Percentiles rank a stretch among this genome's conserved stretches.
These are phyloP conservation scores for Leccinum subrobustum DNA, from an alignment of 1,284 basidiomycete genomes.

Conservation along the genomic window DNA sequence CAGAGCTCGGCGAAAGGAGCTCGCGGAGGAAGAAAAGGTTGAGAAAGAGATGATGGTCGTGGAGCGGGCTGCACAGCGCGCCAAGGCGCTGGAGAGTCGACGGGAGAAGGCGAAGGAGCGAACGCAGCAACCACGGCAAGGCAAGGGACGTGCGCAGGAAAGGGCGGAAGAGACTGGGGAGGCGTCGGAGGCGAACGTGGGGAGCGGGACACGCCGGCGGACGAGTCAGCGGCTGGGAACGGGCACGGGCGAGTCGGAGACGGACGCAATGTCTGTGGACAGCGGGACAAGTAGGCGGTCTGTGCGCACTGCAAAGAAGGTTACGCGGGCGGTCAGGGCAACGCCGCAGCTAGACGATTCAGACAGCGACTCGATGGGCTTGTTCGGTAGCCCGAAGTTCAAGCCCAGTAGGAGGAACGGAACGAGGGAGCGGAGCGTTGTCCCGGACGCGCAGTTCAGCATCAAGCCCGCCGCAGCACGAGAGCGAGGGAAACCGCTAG, in stretches of 20 bases:
- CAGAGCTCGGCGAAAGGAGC: conserved; percentile 53
- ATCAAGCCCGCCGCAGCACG: neutral
- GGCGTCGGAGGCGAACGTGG: conserved; percentile 11
- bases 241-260: conserved; percentile 15
- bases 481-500: conserved; percentile 4
- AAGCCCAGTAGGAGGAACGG: neutral
- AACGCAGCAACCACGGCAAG: conserved; percentile 16
- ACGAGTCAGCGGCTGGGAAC: neutral
- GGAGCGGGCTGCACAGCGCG: conserved; percentile 28
- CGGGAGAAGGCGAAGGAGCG: conserved; percentile 26
- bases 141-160: conserved; percentile 7
- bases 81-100: conserved; percentile 24
- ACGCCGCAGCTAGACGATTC: neutral
- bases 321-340: neutral
- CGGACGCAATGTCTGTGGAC: conserved; percentile 33
- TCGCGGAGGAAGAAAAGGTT: conserved; percentile 54
- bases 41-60: conserved; percentile 39
- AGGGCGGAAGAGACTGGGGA: neutral
- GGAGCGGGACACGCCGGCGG: conserved; percentile 2
- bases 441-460: neutral
- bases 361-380: conserved; percentile 9
- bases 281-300: conserved; percentile 13
- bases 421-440: neutral
- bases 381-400: conserved; percentile 1
- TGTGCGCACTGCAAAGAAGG: conserved; percentile 6